These are phyloP conservation scores for Myxozyma neglecta DNA, from an alignment of 805 yeast species.

Conservation along the genomic window DNA sequence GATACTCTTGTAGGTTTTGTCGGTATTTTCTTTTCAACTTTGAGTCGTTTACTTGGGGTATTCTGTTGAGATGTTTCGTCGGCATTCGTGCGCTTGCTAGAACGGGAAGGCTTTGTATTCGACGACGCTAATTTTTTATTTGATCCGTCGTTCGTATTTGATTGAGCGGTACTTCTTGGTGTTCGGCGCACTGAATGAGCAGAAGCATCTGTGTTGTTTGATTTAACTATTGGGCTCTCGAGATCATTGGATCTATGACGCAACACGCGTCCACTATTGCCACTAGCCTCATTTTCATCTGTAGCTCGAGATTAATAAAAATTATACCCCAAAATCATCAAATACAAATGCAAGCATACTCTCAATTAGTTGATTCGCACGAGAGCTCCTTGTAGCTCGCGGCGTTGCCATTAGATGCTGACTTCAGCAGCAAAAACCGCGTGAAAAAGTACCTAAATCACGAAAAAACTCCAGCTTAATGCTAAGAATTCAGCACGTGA, in stretches of 20 bases:
- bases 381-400: constrained; percentile 16
- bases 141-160: not conserved
- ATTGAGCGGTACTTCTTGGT: not conserved
- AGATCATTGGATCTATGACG: not conserved
- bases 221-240: not conserved
- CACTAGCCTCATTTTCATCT: constrained; percentile 6
- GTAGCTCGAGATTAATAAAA: not conserved
- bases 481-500: not conserved
- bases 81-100: not conserved
- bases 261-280: not conserved
- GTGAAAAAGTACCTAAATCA: not conserved
- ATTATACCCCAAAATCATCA: not conserved
- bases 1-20: constrained; percentile 1
- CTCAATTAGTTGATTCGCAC: not conserved
- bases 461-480: constrained; percentile 1
- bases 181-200: not conserved
- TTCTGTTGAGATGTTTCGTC: not conserved
- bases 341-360: not conserved
- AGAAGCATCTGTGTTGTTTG: not conserved
- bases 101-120: not conserved
- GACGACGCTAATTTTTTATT: not conserved
- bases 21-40: not conserved
- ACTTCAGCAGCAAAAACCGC: not conserved
- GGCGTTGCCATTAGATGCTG: constrained; percentile 22
- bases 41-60: not conserved